phyloP scores from a whole-genome alignment of 2,329 filamentous ascomycete species.

The Calonectria hawksworthii region DNA sequence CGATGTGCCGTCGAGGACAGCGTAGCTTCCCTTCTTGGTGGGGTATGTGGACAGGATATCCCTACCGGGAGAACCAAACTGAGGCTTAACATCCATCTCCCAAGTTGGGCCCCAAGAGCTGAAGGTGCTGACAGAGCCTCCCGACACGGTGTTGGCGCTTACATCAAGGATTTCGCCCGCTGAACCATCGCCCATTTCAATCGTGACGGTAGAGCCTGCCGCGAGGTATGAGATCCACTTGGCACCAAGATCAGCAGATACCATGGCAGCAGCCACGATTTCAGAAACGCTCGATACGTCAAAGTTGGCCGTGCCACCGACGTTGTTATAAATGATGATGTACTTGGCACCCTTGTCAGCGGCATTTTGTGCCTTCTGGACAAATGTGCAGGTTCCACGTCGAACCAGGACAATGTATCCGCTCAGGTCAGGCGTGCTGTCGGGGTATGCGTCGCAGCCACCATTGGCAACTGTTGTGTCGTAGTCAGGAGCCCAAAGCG shows the following conservation, averaged over 20 bases:
- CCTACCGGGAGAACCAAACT: conserved; percentile 68
- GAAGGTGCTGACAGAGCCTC: conserved; percentile 66
- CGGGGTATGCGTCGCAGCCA: conserved; percentile 66
- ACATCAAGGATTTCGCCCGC: conserved; percentile 54
- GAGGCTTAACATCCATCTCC: conserved; percentile 69
- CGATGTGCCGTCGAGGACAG: conserved; percentile 68
- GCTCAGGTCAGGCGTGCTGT: conserved; percentile 68
- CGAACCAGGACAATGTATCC: conserved; percentile 71
- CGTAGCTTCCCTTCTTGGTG: conserved; percentile 60
- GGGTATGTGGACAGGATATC: conserved; percentile 72
- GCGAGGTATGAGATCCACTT: conserved; percentile 60
- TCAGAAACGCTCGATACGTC: conserved; percentile 49
- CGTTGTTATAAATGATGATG: conserved; percentile 73
- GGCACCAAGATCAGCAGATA: conserved; percentile 57
- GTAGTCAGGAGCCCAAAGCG: conserved; percentile 64
- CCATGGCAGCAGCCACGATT: conserved; percentile 57
- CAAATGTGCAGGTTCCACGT: conserved; percentile 70
- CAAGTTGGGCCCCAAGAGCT: conserved; percentile 74
- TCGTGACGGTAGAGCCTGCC: conserved; percentile 57
- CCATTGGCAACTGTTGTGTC: conserved; percentile 63
- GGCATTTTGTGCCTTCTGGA: conserved; percentile 58
- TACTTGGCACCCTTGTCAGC: conserved; percentile 72
- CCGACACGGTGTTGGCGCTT: conserved; percentile 58
- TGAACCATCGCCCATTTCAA: conserved; percentile 59
- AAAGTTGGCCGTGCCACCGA: conserved; percentile 51